Base-by-base conservation (phyloP, 495 filamentous ascomycete species). In the Neurospora tetraspora region DNA sequence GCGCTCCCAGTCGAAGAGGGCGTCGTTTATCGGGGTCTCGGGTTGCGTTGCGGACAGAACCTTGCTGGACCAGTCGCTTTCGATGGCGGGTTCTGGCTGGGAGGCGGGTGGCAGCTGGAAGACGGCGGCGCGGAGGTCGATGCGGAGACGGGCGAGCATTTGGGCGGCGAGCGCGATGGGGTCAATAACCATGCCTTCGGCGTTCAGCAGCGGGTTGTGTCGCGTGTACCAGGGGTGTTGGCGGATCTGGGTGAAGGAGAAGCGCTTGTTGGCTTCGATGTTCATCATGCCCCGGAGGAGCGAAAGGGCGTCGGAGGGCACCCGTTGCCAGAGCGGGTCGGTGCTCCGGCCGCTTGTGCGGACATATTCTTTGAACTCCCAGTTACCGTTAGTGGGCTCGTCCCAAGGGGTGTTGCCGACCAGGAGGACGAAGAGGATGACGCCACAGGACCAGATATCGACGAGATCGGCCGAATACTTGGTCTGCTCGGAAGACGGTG, bases 351-450 rank as follows among this genome's bases (percentile, higher is more conserved):
- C 92, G 68, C 91, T 89, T 1, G 89, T 93, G 36, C 86, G 86
- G n/a, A 91, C 84, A 78, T 96, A 98, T 81, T 97, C 93, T 76
- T 91, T 86, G 77, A 90, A 96, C 79, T 96, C 93, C 84, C 90
- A 93, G 78, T 91, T 93, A 72, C 87, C 83, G 27, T 87, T 81
- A 12, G 94, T 94, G 2, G 96, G 96, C 77, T 96, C 92, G 77
- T 98, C 96, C 96, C 96, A 99, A 0, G 96, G 96, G 3, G 96
- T 99, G 80, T 99, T 99, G 12, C 96, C 96, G 6, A 94, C 94
- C 20, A 99, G 81, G 5, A 99, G 85, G 47, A 98, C 96, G 77
- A 99, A 99, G 10, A 99, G 85, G 39, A 99, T 96, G 43, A 99
- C 93, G 18, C 94, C 96, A 75, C 93, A 97, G 42, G 94, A 97